Conservation (phyloP, 257 asterid species). For the Primulina tabacum region DNA sequence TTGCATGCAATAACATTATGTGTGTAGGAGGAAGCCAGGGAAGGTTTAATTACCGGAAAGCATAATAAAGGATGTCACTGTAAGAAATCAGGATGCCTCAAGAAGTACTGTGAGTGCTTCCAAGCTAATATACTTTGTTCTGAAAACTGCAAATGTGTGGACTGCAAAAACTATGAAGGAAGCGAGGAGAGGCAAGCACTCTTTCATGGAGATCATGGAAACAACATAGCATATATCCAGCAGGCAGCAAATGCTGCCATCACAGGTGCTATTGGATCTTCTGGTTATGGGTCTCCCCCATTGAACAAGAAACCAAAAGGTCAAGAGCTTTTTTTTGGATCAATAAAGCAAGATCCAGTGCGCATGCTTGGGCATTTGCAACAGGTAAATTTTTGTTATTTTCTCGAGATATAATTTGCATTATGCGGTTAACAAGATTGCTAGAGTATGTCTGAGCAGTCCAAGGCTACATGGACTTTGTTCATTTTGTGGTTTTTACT, state of each 20-base stretch:
- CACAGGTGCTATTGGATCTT: slow-evolving; percentile 85
- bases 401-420: slow-evolving; percentile 14
- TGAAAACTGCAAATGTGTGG: slow-evolving; percentile 87
- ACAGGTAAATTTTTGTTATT: slow-evolving; percentile 49
- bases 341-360: slow-evolving; percentile 50
- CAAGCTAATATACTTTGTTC: slow-evolving; percentile 95
- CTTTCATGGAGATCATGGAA: slow-evolving; percentile 75
- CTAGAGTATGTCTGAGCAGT: neutral
- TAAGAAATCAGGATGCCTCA: slow-evolving; percentile 95
- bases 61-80: slow-evolving; percentile 96
- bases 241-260: slow-evolving; percentile 98
- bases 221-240: slow-evolving; percentile 62
- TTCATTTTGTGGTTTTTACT: neutral
- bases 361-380: slow-evolving; percentile 58
- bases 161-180: slow-evolving; percentile 93
- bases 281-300: slow-evolving; percentile 87
- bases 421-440: slow-evolving; percentile 11
- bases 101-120: slow-evolving; percentile 92
- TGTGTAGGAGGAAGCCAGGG: slow-evolving; percentile 65
- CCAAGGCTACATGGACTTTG: neutral
- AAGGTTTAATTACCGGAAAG: slow-evolving; percentile 56
- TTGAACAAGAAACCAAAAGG: slow-evolving; percentile 70
- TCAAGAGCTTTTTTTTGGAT: slow-evolving; percentile 61
- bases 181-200: slow-evolving; percentile 91
- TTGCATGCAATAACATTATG: slow-evolving; percentile 19